Percentiles rank a stretch among this genome's conserved stretches.
These are phyloP conservation scores for Coemansia sp. DNA, from an alignment of 192 early-diverging fungal species.

Conservation along the genomic window DNA sequence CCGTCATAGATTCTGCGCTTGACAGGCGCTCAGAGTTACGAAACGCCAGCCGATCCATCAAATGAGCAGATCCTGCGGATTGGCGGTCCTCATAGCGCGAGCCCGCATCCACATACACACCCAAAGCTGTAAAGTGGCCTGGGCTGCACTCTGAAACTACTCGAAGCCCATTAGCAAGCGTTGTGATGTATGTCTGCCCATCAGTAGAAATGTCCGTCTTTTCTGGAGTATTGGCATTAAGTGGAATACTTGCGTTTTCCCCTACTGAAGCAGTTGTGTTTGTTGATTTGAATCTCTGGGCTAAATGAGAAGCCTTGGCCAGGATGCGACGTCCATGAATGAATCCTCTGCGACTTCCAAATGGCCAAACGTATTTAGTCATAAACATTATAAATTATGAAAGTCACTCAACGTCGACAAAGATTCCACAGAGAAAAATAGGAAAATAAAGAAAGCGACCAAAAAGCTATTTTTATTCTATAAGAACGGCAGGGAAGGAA, in stretches of 20 bases:
- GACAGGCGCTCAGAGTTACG: constrained; percentile 77
- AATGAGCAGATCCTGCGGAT: constrained; percentile 75
- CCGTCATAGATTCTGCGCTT: constrained; percentile 67
- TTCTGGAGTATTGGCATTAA: background rate
- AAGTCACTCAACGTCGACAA: background rate
- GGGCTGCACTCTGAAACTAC: constrained; percentile 78
- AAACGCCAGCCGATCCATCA: constrained; percentile 92
- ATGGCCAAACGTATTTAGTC: background rate
- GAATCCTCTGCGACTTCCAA: background rate
- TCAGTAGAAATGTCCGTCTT: constrained; percentile 27
- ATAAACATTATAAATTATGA: background rate
- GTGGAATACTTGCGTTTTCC: constrained; percentile 8
- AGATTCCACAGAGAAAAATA: background rate
- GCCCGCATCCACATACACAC: constrained; percentile 90
- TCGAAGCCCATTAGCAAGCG: constrained; percentile 85
- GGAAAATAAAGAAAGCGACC: background rate
- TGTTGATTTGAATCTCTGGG: constrained; percentile 25
- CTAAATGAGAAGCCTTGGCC: background rate
- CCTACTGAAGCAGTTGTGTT: constrained; percentile 4
- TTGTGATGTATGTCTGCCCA: constrained; percentile 63
- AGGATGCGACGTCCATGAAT: background rate
- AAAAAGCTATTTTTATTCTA: background rate
- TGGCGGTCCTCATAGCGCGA: constrained; percentile 75
- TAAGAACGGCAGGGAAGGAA: background rate
- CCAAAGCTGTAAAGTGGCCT: constrained; percentile 88